A percentile compares a stretch with the other conserved stretches of the same genome.
Evolutionary conservation across 2,329 filamentous ascomycete species (phyloP).

Genomic region (Eurotiales sp.): DNA sequence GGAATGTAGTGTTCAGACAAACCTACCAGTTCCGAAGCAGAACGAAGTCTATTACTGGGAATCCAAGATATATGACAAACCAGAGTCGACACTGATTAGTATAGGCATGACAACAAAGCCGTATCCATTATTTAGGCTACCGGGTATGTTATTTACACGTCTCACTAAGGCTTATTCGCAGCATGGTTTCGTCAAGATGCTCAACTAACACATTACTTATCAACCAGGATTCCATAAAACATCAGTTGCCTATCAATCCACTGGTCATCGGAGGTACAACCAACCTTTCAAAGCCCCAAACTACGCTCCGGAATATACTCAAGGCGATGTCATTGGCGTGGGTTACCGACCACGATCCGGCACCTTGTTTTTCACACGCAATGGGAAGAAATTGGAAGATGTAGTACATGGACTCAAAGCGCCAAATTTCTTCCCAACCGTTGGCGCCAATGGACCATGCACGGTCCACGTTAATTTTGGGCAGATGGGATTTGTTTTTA

Average conservation of each 20-base stretch:
- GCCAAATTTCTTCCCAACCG: constrained; percentile 94
- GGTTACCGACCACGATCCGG: constrained; percentile 93
- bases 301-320: constrained; percentile 80
- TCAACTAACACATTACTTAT: background rate
- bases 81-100: constrained; percentile 78
- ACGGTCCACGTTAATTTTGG: constrained; percentile 96
- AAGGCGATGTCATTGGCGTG: constrained; percentile 93
- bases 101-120: constrained; percentile 96
- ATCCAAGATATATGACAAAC: constrained; percentile 96
- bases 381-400: constrained; percentile 95
- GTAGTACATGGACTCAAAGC: constrained; percentile 88
- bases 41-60: constrained; percentile 99
- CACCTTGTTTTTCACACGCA: constrained; percentile 95
- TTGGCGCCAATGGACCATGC: constrained; percentile 93
- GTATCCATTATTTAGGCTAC: constrained; percentile 89
- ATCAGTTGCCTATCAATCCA: constrained; percentile 87
- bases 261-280: constrained; percentile 81
- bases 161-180: too few species aligned
- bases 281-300: constrained; percentile 78
- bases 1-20: constrained; percentile 95
- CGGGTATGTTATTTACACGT: constrained; percentile 59
- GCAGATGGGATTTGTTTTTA: constrained; percentile 96
- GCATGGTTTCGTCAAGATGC: too few species aligned
- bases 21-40: constrained; percentile 93
- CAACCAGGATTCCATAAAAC: constrained; percentile 78